Evolutionary conservation across 1,284 basidiomycete species (phyloP), one percentile per base, ranked within the genome.

Genomic region (Polyporus tsugae): DNA sequence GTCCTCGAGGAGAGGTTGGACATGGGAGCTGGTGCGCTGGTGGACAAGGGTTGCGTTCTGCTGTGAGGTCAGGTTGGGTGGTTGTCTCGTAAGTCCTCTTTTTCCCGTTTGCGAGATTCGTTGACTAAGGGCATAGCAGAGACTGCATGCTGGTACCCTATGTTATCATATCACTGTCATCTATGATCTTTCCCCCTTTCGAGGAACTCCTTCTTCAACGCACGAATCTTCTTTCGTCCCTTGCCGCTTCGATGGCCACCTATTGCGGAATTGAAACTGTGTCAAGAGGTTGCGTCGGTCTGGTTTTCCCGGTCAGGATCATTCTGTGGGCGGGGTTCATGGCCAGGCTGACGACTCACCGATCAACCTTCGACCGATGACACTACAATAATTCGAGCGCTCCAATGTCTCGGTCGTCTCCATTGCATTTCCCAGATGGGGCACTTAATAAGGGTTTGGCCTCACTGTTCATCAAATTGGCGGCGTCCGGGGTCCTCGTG

Each of bases 1-100:
- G 76, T 87, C 15, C 72, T 88, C 72, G 81, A 80, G 75, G 86
- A 84, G 70, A 80, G 75, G 63, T 67, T 71, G 63, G 71, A 61
- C n/a, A 65, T 72, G 19, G 76, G 69, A 0, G 53, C 72, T 13
- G 76, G 65, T 0, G 53, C 72, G 49, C 60, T 66, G 11, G 65
- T 59, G 53, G 76, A 77, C 39, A 72, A 72, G 0, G 69, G 71
- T 11, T 80, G 79, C 61, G 46, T 73, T 17, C 64, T 75, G 62
- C 61, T 73, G n/a, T 80, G 69, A 78, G 15, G 33, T 19, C 29
- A 29, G 15, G 15, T 33, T 17, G 29, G 25, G 52, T 19, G 6
- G 5, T 33, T 13, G 11, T 19, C 17, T 61, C 5, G 60, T 61
- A 17, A 61, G 60, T 61, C 17, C 33, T 55, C 52, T 55, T 33